Evolutionary conservation across 495 filamentous ascomycete species (phyloP).

Genomic region (Cladorrhinum samala): DNA sequence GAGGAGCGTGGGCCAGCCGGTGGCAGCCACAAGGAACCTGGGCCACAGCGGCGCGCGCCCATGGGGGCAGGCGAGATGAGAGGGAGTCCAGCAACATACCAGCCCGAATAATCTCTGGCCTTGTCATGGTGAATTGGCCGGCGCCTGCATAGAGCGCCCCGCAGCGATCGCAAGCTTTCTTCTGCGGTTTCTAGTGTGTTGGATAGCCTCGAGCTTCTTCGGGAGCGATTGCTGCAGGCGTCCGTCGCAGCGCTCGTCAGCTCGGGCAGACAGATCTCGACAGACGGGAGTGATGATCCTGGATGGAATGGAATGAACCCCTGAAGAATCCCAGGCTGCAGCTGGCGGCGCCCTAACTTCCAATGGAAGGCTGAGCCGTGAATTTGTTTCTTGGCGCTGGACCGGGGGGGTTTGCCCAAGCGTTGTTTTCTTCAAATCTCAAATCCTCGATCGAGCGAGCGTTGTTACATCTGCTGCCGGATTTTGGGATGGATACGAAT

Average conservation of each 20-base stretch:
- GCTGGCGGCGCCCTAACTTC: conserved; percentile 9
- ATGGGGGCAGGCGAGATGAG: conserved; percentile 19
- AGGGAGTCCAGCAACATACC: conserved; percentile 44
- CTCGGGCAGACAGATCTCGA: background rate
- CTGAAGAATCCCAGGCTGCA: conserved; percentile 17
- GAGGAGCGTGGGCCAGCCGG: background rate
- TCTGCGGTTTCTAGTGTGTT: background rate
- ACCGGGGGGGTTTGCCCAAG: background rate
- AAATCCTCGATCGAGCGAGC: conserved; percentile 1
- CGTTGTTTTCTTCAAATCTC: background rate
- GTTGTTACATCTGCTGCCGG: no score
- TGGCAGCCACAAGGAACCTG: conserved; percentile 21
- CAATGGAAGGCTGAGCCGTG: conserved; percentile 1
- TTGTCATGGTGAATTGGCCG: conserved; percentile 52
- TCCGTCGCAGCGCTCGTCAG: background rate
- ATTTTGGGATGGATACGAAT: background rate
- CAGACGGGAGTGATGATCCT: background rate
- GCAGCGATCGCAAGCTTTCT: conserved; percentile 9
- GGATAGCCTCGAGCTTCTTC: background rate
- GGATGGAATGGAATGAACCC: conserved; percentile 5
- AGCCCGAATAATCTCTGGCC: conserved; percentile 72
- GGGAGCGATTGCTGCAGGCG: background rate
- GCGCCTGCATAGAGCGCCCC: conserved; percentile 15
- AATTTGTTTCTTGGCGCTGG: conserved; percentile 4
- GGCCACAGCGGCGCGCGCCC: conserved; percentile 17